Base-by-base conservation (phyloP, 1,284 basidiomycete genomes). In the Phylloboletellus chloephorus region DNA sequence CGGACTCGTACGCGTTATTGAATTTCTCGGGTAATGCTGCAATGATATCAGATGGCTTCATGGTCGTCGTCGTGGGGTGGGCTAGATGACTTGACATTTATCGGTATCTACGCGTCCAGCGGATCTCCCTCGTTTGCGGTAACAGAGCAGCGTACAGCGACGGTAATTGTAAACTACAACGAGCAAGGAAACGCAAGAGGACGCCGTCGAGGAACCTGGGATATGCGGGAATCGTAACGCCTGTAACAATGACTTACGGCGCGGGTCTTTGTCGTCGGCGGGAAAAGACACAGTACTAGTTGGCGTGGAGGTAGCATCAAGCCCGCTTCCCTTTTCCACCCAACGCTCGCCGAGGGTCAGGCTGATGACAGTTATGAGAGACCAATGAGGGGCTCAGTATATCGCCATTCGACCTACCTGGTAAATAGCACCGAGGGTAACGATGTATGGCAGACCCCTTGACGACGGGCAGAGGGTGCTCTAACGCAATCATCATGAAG, bases 391-490 rank as follows among this genome's bases (percentile, higher is more conserved):
- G 24, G 75, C 79, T 13, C n/a, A 10, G n/a, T 15, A 15, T 17
- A 2, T 35, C 17, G 21, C 20, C 33, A 55, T 73, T 51, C 21
- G 37, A 57, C 76, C 44, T 53, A 85, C 88, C 68, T 91, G 88
- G 66, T 91, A 90, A 59, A 85, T 39, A 92, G 61, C 38, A 86
- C 69, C 17, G 75, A 68, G n/a, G 86, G 52, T 57, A 80, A 76
- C 86, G 78, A 58, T 84, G 71, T 13, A 86, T 62, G 2, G 74
- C 57, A 6, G 73, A 67, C 13, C 66, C 61, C 58, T 78, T 82
- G 33, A 89, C 35, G 43, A 66, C 57, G 15, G 80, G 78, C 22
- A 77, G 50, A 1, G 86, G 83, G 52, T 74, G 75, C 57, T 92
- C 88, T 31, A 92, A 55, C 1, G 74, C 71, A 31, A 88, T 54